Evolutionary conservation across 2,329 filamentous ascomycete species (phyloP), one percentile per base, ranked within the genome.

Genomic region (Parastagonospora nodorum): DNA sequence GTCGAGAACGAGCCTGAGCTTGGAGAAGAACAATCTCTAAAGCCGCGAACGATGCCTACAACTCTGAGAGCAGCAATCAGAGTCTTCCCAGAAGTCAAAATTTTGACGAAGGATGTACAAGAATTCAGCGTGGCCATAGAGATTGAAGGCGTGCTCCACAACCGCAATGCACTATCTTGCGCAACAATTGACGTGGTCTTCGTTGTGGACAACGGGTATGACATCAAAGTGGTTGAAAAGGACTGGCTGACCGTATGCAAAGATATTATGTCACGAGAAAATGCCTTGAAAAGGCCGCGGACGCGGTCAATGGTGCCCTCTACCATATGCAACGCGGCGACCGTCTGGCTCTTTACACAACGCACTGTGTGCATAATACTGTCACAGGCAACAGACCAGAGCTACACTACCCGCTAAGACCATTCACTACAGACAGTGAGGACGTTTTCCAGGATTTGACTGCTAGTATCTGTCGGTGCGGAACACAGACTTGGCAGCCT

Each of bases 151-250:
- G 55, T 60, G 9, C 45, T 67, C 4, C 58, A 71, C 49, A 63
- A 67, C 30, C 57, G 57, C 5, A 51, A 47, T 12, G 11, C 47
- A 24, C 54, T 64, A 32, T 38, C 43, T 7, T 48, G 66, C 24
- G 42, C 46, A 4, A 53, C 51, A 7, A 53, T 75, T 14, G 72
- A 75, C 55, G 50, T 74, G 4, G 53, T 73, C 5, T 61, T 75
- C 16, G 51, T 76, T 15, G 55, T 76, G 30, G 73, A 76, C 50
- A 75, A 74, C 43, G 68, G 69, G 71, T 74, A 57, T 54, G 51
- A 48, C 31, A 12, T 5, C 8, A 8, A n/a, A 6, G 9, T 12
- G 11, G 14, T 11, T 33, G 7, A 10, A 6, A 19, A 12, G n/a
- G 14, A 12, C 16, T 19, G 24, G 35, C 50, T 58, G 31, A 60